Evolutionary conservation across 2,329 filamentous ascomycete species (phyloP), one percentile per base, ranked within the genome.

Genomic region (Colletotrichum gloeosporioides): DNA sequence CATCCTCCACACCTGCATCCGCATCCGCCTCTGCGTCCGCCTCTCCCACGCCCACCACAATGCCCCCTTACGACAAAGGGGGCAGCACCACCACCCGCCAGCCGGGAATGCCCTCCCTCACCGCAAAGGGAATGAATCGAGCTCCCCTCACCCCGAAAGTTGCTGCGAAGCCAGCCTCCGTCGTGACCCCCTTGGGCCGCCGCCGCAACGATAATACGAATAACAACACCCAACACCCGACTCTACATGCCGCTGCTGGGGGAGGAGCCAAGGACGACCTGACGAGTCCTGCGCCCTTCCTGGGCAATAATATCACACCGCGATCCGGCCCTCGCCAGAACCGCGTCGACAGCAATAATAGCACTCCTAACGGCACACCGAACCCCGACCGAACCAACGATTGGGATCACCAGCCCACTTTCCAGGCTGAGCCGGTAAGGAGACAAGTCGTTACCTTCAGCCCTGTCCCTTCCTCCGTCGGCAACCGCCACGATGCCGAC

Each of bases 291-390:
- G 86, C 89, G 34, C 87, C 89, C 66, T 82, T 90, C 67, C 85
- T 95, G 61, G 92, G 59, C 34, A 69, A 90, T 86, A 83, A 95
- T 83, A 87, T 96, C 82, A 98, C 96, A 5, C 95, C 95, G 67
- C 92, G 96, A 78, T 95, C 95, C 10, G 94, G 93, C 10, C 88
- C 92, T 65, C 90, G 96, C 77, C 95, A 92, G 82, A 92, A 88
- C 79, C 92, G 95, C 79, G 90, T 93, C 73, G 92, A 95, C 82
- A 95, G 93, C 83, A 85, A 90, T 31, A 90, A 89, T 75, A 91
- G 90, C 36, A 95, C 95, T 2, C 93, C 95, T 5, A 91, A 84
- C 77, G 89, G 88, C 73, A 94, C 92, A 1, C 92, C 92, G 7
- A 90, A 85, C 65, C 81, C 82, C 1, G 88, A 90, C 15, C 83